These are phyloP conservation scores for Berberis vulgaris DNA, from an alignment of 164 flowering plant species.

Conservation along the genomic window DNA sequence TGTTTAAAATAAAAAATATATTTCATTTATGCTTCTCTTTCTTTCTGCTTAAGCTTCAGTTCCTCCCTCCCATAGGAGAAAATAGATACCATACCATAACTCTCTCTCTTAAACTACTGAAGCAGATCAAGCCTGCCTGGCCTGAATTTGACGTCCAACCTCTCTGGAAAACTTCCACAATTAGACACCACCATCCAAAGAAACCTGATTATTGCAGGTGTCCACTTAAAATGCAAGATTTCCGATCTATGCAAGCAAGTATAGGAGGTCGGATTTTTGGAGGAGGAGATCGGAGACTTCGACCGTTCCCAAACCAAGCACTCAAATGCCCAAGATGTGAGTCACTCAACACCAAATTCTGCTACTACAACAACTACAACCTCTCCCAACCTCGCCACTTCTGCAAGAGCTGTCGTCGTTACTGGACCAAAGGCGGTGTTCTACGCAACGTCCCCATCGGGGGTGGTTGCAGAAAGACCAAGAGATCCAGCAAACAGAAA, in stretches of 20 bases:
- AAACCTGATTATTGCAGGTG: not conserved
- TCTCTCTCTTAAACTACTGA: too few species aligned
- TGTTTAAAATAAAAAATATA: too few species aligned
- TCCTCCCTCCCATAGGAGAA: too few species aligned
- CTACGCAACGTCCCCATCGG: conserved; percentile 85
- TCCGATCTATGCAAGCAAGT: conserved; percentile 5
- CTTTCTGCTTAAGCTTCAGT: too few species aligned
- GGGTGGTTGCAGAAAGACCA: conserved; percentile 69
- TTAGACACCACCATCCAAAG: not conserved
- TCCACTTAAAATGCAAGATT: conserved; percentile 17
- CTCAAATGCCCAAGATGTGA: conserved; percentile 82
- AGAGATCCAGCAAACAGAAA: conserved; percentile 17
- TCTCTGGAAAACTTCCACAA: not conserved
- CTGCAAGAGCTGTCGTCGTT: conserved; percentile 72
- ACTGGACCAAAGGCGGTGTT: conserved; percentile 92
- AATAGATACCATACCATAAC: too few species aligned
- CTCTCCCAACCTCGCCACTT: conserved; percentile 88
- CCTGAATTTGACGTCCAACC: too few species aligned
- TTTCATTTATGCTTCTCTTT: too few species aligned
- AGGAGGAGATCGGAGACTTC: conserved; percentile 16
- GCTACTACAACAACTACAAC: conserved; percentile 86
- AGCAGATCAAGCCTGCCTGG: too few species aligned
- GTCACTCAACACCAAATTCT: conserved; percentile 72
- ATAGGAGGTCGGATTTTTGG: conserved; percentile 11
- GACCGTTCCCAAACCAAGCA: conserved; percentile 20